These are phyloP conservation scores for Rosa chinensis DNA, from an alignment of 306 rosid species.

Conservation along the genomic window DNA sequence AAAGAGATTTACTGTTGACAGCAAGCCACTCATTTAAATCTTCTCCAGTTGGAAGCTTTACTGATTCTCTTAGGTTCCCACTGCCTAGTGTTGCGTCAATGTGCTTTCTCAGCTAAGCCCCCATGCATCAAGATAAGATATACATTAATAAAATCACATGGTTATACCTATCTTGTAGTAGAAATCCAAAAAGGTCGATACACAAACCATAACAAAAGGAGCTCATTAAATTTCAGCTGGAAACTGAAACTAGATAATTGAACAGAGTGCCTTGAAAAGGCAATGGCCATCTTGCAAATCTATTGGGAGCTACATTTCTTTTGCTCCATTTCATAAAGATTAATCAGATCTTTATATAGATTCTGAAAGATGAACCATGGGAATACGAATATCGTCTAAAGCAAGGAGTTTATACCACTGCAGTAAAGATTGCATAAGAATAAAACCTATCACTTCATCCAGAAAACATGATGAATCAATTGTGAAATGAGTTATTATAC, in stretches of 20 bases:
- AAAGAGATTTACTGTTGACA: conserved; percentile 72
- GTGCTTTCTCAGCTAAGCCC: conserved; percentile 96
- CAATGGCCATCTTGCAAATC: neutral
- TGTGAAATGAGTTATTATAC: neutral
- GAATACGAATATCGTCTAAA: neutral
- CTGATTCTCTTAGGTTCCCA: conserved; percentile 99
- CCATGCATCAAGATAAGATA: conserved; percentile 52
- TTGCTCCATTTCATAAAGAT: neutral
- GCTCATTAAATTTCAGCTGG: neutral
- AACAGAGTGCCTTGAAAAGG: neutral
- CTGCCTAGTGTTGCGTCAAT: conserved; percentile 98
- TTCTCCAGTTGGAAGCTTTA: conserved; percentile 98
- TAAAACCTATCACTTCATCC: neutral
- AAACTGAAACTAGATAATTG: neutral
- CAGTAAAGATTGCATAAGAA: neutral
- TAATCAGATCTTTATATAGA: neutral
- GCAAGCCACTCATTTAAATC: conserved; percentile 99
- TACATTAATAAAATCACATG: conserved; percentile 10
- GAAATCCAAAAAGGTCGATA: neutral
- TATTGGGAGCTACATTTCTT: neutral
- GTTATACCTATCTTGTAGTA: neutral
- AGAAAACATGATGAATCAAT: neutral
- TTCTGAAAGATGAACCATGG: conserved; percentile 5
- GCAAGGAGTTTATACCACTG: neutral
- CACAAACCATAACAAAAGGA: neutral